phyloP scores from a whole-genome alignment of 78 protist genomes.

The Guillardia theta region DNA sequence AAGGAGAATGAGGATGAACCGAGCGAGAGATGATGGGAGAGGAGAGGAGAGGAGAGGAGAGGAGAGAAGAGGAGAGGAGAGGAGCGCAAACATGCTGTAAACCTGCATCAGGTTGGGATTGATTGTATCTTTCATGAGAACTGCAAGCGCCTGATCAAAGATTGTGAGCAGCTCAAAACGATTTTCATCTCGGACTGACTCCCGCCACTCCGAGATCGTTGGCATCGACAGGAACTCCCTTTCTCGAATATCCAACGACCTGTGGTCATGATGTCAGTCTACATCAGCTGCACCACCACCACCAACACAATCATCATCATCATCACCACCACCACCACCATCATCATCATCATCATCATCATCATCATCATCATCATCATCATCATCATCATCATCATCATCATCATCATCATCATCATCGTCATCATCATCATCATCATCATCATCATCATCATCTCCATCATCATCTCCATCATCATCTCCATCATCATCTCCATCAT shows the following conservation, averaged over 20 bases:
- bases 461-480: slow-evolving; percentile 22
- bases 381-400: slow-evolving; percentile 10
- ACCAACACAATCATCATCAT: too few species aligned
- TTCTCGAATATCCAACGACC: not conserved
- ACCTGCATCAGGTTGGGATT: slow-evolving; percentile 94
- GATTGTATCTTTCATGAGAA: slow-evolving; percentile 90
- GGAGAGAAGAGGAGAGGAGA: not conserved
- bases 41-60: not conserved
- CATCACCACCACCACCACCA: too few species aligned
- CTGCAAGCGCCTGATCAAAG: slow-evolving; percentile 71
- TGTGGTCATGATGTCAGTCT: not conserved
- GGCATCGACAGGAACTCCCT: not conserved
- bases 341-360: slow-evolving; percentile 27
- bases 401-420: slow-evolving; percentile 36
- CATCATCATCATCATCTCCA: slow-evolving; percentile 29
- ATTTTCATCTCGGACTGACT: not conserved
- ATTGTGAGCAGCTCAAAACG: not conserved
- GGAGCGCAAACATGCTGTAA: not conserved
- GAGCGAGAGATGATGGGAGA: not conserved
- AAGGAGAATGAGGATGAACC: not conserved
- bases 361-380: slow-evolving; percentile 35
- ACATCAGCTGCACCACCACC: too few species aligned
- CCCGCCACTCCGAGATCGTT: not conserved
- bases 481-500: not conserved
- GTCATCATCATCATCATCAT: slow-evolving; percentile 31